phyloP scores from a whole-genome alignment of 306 rosid genomes.

The Vigna hirtella region DNA sequence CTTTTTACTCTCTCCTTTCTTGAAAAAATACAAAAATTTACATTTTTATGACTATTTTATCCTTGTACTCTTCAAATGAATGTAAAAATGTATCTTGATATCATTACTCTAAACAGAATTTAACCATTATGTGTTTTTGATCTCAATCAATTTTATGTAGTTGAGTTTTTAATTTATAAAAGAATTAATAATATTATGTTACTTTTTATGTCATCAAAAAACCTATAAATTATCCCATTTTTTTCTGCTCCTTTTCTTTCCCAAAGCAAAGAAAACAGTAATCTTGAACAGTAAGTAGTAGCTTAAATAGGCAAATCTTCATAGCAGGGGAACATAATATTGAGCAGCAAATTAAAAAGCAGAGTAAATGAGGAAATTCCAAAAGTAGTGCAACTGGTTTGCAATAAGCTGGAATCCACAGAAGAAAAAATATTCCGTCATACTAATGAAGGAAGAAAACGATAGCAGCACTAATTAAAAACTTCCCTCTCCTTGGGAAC shows the following conservation, averaged over 20 bases:
- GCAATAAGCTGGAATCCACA: slow-evolving; percentile 66
- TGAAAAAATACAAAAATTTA: no score
- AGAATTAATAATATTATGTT: no score
- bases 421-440: slow-evolving; percentile 39
- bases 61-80: no score
- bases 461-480: slow-evolving; percentile 11
- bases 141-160: background rate
- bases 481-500: slow-evolving; percentile 18
- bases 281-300: slow-evolving; percentile 2
- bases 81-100: no score
- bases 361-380: background rate
- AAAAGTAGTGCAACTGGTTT: slow-evolving; percentile 44
- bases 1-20: no score
- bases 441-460: background rate
- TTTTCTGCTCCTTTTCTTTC: no score
- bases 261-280: background rate
- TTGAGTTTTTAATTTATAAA: no score
- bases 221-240: background rate
- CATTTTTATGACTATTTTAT: no score
- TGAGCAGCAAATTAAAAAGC: slow-evolving; percentile 29
- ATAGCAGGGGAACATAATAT: slow-evolving; percentile 34
- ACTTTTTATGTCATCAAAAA: no score
- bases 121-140: no score
- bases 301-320: slow-evolving; percentile 38
- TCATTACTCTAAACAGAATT: no score